Evolutionary conservation across 202 grass and related monocot genomes (phyloP), one percentile per base, ranked within the genome.

Genomic region (Carex sylvatica): DNA sequence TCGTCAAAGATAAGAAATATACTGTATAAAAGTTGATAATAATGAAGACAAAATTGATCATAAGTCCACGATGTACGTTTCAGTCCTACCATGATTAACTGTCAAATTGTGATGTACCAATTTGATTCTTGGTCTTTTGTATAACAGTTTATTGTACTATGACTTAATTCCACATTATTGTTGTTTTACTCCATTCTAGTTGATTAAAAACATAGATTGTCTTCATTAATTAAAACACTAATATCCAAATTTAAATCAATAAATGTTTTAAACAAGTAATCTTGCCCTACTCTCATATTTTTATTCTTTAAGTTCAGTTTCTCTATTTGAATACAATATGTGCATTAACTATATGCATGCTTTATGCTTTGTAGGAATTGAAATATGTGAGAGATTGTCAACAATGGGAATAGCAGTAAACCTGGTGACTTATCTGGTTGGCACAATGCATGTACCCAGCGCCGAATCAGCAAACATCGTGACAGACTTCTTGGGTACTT

Each of bases 341-440:
- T 16, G 28, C 16, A 24, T 58, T 40, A 58, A 78, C 62, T 67
- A 60, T 52, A 65, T 55, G 16, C n/a, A 59, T 54, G 62, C 5
- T 51, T 75, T n/a, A 47, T 73, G 19, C 40, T 28, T 15, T 30
- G 3, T 80, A 88, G 87, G 85, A n/a, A 93, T 95, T 68, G 95
- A 98, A 87, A 86, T 98, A 14, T 89, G 88, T 68, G 95, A 98
- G 90, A 87, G 95, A 79, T 86, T 98, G 61, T 87, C 95, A 14
- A 98, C 95, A 1, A 94, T 98, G 95, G 95, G 92, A 61, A 98
- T 98, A 61, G 95, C 92, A 0, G 95, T 98, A 36, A 98, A 98
- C 75, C 83, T 94, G 40, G 92, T 98, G 46, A 98, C 95, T 0
- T 98, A 98, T 70, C 85, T 98, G 70, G 90, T 84, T 8, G 84